Percentiles rank a stretch among this genome's conserved stretches.
These are phyloP conservation scores for Apiospora sp. DNA, from an alignment of 2,329 filamentous ascomycete species.

Conservation along the genomic window DNA sequence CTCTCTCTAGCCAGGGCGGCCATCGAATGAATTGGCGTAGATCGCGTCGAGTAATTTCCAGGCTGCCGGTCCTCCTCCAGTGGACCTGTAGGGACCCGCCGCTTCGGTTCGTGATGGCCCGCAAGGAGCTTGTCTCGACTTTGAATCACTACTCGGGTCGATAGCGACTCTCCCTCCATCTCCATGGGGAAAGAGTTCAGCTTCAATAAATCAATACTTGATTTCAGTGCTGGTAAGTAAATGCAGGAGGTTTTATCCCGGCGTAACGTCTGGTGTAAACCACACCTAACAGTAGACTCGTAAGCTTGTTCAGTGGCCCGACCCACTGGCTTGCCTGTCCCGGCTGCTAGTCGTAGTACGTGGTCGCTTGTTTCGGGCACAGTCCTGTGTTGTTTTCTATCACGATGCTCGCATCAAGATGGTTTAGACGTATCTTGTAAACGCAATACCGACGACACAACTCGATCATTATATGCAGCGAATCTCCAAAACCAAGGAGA, in stretches of 20 bases:
- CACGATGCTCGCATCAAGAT: constrained; percentile 9
- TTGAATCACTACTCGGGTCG: constrained; percentile 9
- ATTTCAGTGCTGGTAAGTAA: not conserved
- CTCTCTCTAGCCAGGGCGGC: not conserved
- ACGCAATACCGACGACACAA: constrained; percentile 13
- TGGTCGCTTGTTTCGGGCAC: constrained; percentile 4
- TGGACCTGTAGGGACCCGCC: constrained; percentile 8
- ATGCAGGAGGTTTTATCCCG: constrained; percentile 9
- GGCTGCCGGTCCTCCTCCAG: not conserved
- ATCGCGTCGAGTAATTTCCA: not conserved
- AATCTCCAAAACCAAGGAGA: not conserved
- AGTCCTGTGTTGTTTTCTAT: constrained; percentile 17
- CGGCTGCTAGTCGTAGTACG: not conserved
- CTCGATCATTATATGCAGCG: constrained; percentile 9
- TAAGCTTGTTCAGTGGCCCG: constrained; percentile 24
- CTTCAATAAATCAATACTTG: not conserved
- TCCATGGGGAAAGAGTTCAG: not conserved
- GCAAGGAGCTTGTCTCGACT: not conserved
- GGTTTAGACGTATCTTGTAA: not conserved
- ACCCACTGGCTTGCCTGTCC: constrained; percentile 9
- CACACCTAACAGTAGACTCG: not conserved
- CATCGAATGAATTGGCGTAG: not conserved
- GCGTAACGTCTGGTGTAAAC: not conserved
- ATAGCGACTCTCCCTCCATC: not conserved
- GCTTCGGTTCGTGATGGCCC: constrained; percentile 14